phyloP scores from a whole-genome alignment of 2,329 filamentous ascomycete species.

The Xylariaceae sp. region DNA sequence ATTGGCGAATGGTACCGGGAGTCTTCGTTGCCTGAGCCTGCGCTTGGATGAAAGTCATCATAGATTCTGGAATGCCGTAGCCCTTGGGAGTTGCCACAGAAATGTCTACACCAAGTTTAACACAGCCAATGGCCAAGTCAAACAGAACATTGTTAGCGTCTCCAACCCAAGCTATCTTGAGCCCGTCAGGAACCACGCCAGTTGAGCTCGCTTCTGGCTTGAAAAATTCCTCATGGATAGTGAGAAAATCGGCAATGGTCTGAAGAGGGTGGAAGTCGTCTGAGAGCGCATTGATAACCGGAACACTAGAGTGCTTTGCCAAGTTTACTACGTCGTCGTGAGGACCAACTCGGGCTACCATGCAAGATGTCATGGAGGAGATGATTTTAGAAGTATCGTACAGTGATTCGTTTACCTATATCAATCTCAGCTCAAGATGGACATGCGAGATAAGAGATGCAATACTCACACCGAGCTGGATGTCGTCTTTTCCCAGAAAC shows the following conservation, averaged over 20 bases:
- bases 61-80: conserved; percentile 73
- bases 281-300: conserved; percentile 83
- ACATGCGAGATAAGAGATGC: background rate
- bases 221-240: conserved; percentile 71
- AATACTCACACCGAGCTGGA: conserved; percentile 75
- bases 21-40: conserved; percentile 54
- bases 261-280: conserved; percentile 92
- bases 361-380: conserved; percentile 85
- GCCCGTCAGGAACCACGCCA: conserved; percentile 66
- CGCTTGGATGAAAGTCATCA: conserved; percentile 67
- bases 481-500: conserved; percentile 94
- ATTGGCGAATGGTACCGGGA: conserved; percentile 68
- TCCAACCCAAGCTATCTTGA: conserved; percentile 94
- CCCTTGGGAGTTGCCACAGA: conserved; percentile 81
- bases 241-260: conserved; percentile 89
- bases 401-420: conserved; percentile 84
- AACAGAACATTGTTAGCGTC: conserved; percentile 97
- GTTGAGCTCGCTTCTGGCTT: conserved; percentile 39
- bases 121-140: conserved; percentile 81
- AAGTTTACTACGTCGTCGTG: conserved; percentile 71
- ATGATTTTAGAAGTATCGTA: conserved; percentile 89
- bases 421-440: conserved; percentile 9
- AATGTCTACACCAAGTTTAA: conserved; percentile 83
- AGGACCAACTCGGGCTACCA: conserved; percentile 73
- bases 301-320: conserved; percentile 69